phyloP scores from a whole-genome alignment of 768 basidiomycete species.

The Clitopilus hobsonii region DNA sequence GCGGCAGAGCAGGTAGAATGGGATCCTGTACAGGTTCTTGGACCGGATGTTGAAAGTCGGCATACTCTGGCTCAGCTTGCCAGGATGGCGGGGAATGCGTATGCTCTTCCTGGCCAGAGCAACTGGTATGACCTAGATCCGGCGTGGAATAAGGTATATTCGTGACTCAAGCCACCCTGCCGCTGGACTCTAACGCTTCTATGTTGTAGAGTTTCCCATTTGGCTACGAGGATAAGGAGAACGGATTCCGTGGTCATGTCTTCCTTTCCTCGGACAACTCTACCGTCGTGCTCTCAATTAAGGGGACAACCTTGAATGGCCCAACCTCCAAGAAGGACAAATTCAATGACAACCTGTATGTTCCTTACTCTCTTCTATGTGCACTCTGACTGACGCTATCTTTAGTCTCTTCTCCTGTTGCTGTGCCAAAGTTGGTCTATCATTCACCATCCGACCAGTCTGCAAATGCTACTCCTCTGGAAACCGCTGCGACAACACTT shows the following conservation, averaged over 20 bases:
- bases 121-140: conserved; percentile 82
- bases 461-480: conserved; percentile 79
- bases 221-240: conserved; percentile 66
- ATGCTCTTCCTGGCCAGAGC: conserved; percentile 61
- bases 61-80: conserved; percentile 82
- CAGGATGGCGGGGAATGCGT: conserved; percentile 88
- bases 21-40: conserved; percentile 61
- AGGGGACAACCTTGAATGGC: conserved; percentile 79
- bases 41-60: conserved; percentile 74
- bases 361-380: conserved; percentile 1
- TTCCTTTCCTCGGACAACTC: conserved; percentile 76
- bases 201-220: conserved; percentile 71
- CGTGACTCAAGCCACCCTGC: background rate
- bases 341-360: conserved; percentile 79
- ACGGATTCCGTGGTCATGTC: conserved; percentile 86
- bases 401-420: conserved; percentile 82
- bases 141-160: conserved; percentile 59
- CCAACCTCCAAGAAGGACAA: conserved; percentile 90
- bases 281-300: conserved; percentile 85
- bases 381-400: background rate
- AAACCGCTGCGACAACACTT: conserved; percentile 74
- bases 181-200: conserved; percentile 5
- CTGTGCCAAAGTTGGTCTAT: conserved; percentile 84
- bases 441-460: conserved; percentile 81
- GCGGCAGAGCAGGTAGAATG: conserved; percentile 59